Evolutionary conservation across 2,329 filamentous ascomycete genomes (phyloP), one percentile per base, ranked within the genome.

Genomic region (Lasiodiplodia sp.): DNA sequence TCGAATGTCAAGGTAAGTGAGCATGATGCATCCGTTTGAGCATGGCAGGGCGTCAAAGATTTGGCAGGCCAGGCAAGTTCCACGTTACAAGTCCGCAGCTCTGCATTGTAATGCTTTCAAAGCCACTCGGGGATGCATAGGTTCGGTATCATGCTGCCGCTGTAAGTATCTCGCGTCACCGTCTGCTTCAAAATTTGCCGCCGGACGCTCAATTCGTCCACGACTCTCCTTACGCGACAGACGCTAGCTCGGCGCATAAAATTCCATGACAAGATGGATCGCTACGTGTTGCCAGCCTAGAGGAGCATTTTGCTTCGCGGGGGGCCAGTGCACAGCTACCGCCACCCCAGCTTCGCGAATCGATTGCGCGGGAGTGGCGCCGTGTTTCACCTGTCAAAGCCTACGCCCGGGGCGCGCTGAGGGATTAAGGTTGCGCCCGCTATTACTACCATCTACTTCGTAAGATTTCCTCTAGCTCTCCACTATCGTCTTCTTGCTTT

Each of bases 321-420:
- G 10, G 14, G 23, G 25, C 4, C 11, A 44, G 21, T n/a, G 10
- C 38, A 28, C 40, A 10, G 23, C 21, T 18, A 40, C 34, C 58
- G 58, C 23, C 49, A 40, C 8, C 40, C 40, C 57, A 25, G 57
- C 57, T 49, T 37, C 23, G 8, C 16, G 58, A 51, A 62, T 62
- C 40, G 40, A 34, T 21, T 44, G 25, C 7, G 25, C 58, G 58
- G 58, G 25, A 34, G 58, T 51, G 58, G 58, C 58, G 58, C 31
- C n/a, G 40, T 25, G 58, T 62, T 62, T 62, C 58, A 62, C 25
- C 16, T 34, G 40, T 25, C 31, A 51, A 51, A 62, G 25, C 56
- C 34, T 23, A n/a, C 21, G 23, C 57, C 57, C 11, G 57, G 37
- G 38, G 28, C 23, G 18, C 11, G 40, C 14, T 34, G 28, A 62